phyloP scores from a whole-genome alignment of 2,329 filamentous ascomycete genomes.

The Bipolaris zeicola region DNA sequence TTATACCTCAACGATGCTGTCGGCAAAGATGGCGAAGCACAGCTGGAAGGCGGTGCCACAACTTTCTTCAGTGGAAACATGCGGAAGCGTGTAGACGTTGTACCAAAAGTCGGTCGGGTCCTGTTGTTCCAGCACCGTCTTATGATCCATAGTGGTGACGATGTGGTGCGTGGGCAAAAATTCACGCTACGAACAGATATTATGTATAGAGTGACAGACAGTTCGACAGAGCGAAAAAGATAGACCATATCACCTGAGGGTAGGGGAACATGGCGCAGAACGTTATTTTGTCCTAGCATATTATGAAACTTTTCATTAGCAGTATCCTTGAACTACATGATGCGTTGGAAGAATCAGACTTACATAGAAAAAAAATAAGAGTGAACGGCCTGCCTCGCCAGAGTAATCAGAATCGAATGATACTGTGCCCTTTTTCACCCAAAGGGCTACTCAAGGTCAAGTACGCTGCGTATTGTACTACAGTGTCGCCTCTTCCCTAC shows the following conservation, averaged over 20 bases:
- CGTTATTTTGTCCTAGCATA: not conserved
- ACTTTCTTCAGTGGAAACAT: constrained; percentile 53
- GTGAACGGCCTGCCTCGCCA: constrained; percentile 78
- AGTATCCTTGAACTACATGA: constrained; percentile 46
- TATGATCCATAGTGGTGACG: constrained; percentile 61
- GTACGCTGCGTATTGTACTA: constrained; percentile 95
- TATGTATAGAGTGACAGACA: constrained; percentile 54
- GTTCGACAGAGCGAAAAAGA: not conserved
- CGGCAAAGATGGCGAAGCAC: constrained; percentile 35
- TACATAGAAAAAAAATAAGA: constrained; percentile 57
- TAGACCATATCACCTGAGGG: not conserved
- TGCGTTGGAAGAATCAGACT: constrained; percentile 41
- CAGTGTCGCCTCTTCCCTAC: constrained; percentile 67
- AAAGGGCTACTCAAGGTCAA: constrained; percentile 49
- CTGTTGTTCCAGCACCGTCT: constrained; percentile 62
- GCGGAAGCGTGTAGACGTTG: constrained; percentile 49
- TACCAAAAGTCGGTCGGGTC: constrained; percentile 58
- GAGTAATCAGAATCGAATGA: constrained; percentile 94
- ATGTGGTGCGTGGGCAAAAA: constrained; percentile 60
- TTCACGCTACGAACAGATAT: constrained; percentile 63
- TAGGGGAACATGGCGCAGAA: not conserved
- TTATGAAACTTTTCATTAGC: constrained; percentile 37
- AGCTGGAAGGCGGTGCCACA: constrained; percentile 60
- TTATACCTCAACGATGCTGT: constrained; percentile 59
- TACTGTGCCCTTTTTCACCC: constrained; percentile 57